Percentiles rank a stretch among this genome's conserved stretches.
These are phyloP conservation scores for Kodamaea sp. DNA, from an alignment of 1,139 yeast species.

Conservation along the genomic window DNA sequence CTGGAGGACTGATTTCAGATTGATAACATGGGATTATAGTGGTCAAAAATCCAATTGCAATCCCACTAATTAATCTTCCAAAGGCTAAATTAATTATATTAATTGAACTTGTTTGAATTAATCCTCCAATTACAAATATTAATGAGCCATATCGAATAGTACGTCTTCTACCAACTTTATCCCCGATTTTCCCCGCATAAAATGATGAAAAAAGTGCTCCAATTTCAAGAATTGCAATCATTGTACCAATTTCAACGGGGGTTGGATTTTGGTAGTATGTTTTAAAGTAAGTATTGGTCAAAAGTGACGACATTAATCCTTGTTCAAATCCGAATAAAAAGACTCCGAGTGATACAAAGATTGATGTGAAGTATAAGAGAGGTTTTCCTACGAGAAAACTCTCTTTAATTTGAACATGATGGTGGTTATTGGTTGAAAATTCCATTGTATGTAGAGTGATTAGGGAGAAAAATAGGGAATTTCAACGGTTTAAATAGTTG, in stretches of 20 bases:
- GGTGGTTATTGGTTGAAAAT: slow-evolving; percentile 17
- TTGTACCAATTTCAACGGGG: slow-evolving; percentile 66
- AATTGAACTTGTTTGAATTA: slow-evolving; percentile 59
- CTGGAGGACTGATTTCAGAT: slow-evolving; percentile 86
- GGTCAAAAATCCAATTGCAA: slow-evolving; percentile 88
- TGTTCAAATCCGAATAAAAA: slow-evolving; percentile 62
- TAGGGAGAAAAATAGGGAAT: slow-evolving; percentile 1
- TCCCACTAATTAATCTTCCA: slow-evolving; percentile 79
- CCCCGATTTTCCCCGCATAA: slow-evolving; percentile 73
- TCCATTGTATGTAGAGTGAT: slow-evolving; percentile 13
- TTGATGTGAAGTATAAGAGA: slow-evolving; percentile 51
- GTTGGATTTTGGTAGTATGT: slow-evolving; percentile 69
- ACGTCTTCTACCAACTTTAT: slow-evolving; percentile 71
- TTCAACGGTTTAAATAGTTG: too few relatives aligned
- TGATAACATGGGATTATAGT: slow-evolving; percentile 95
- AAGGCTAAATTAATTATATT: slow-evolving; percentile 51
- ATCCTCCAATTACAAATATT: slow-evolving; percentile 79
- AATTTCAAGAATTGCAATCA: slow-evolving; percentile 79
- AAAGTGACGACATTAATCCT: slow-evolving; percentile 57
- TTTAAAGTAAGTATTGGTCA: slow-evolving; percentile 70
- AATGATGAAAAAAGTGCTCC: slow-evolving; percentile 83
- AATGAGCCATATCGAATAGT: slow-evolving; percentile 81
- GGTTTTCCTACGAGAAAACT: slow-evolving; percentile 50
- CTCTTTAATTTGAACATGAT: slow-evolving; percentile 36
- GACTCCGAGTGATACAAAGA: slow-evolving; percentile 58